phyloP scores from a whole-genome alignment of 306 rosid species.

The Abrus pulchellus region DNA sequence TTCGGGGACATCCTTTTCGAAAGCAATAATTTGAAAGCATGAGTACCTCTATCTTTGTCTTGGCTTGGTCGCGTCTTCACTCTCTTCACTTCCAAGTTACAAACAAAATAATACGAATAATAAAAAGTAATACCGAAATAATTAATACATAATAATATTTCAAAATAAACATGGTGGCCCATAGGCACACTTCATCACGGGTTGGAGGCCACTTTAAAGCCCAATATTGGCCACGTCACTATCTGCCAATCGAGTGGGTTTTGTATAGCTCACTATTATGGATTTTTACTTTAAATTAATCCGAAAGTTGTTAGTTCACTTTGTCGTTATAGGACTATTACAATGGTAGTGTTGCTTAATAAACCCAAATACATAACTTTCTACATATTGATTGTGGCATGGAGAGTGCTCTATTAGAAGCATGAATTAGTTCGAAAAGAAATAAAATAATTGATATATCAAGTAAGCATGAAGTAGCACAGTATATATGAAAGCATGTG shows the following conservation, averaged over 20 bases:
- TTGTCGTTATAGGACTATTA: constrained; percentile 37
- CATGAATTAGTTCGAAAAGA: constrained; percentile 28
- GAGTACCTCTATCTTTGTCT: constrained; percentile 19
- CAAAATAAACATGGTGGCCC: neutral
- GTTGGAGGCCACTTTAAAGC: constrained; percentile 35
- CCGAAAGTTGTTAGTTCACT: constrained; percentile 51
- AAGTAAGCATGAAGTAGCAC: constrained; percentile 42
- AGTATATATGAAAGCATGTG: constrained; percentile 12
- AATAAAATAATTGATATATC: constrained; percentile 20
- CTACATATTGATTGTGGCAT: constrained; percentile 42
- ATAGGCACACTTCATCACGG: constrained; percentile 18
- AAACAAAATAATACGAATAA: too few relatives aligned
- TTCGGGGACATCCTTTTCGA: too few relatives aligned
- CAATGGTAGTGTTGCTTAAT: constrained; percentile 36
- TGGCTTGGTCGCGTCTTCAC: constrained; percentile 43
- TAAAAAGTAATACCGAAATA: neutral
- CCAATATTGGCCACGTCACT: constrained; percentile 36
- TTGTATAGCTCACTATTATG: constrained; percentile 40
- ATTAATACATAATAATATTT: neutral
- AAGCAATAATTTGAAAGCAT: neutral
- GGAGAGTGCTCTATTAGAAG: constrained; percentile 39
- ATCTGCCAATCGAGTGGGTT: constrained; percentile 45
- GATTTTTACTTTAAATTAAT: constrained; percentile 35
- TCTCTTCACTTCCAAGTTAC: constrained; percentile 50
- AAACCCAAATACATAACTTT: constrained; percentile 45